phyloP scores from a whole-genome alignment of 305 asterid genomes.

The Rubia tinctorum region DNA sequence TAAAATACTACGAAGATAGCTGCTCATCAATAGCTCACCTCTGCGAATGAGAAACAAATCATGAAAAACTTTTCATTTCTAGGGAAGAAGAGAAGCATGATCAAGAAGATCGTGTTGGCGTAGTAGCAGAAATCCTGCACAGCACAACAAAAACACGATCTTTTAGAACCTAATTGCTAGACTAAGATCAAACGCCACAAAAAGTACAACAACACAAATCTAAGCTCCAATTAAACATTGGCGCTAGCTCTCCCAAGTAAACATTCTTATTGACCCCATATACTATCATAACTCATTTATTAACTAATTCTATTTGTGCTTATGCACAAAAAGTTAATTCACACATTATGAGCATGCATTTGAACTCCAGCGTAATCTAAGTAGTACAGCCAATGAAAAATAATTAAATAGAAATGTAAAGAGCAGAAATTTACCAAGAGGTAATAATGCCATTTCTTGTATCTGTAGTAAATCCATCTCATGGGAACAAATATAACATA shows the following conservation, averaged over 20 bases:
- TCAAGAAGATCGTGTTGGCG: constrained; percentile 83
- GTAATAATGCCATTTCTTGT: constrained; percentile 98
- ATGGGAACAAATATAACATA: constrained; percentile 87
- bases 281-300: neutral
- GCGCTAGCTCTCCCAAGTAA: neutral
- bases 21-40: constrained; percentile 47
- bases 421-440: constrained; percentile 56
- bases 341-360: neutral
- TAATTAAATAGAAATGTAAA: neutral
- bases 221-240: no score
- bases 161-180: neutral
- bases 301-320: neutral
- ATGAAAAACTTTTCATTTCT: constrained; percentile 86
- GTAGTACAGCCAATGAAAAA: neutral
- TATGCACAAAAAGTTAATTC: neutral
- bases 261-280: neutral
- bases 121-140: constrained; percentile 94
- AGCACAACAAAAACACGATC: constrained; percentile 14
- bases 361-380: neutral
- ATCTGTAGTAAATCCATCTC: constrained; percentile 94
- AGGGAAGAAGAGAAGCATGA: constrained; percentile 79
- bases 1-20: constrained; percentile 14
- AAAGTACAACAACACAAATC: neutral
- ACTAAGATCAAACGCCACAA: neutral
- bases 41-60: constrained; percentile 98